Conservation (phyloP, 176 grass and related monocot genomes). For the Poa annua region DNA sequence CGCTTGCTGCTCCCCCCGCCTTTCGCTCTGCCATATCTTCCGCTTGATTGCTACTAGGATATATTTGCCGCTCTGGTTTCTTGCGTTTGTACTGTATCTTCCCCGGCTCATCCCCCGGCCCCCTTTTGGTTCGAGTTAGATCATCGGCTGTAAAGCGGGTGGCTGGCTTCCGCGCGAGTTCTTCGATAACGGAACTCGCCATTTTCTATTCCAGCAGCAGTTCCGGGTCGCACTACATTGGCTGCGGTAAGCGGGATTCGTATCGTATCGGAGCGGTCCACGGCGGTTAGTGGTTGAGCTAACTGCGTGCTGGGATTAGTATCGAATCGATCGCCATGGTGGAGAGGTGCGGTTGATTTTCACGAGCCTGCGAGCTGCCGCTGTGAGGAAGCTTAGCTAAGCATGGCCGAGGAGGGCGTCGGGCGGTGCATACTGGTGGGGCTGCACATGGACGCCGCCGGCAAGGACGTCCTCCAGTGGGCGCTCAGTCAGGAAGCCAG, state of each 20-base stretch:
- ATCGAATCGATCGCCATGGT: background rate
- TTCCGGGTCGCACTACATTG: slow-evolving; percentile 55
- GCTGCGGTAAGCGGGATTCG: slow-evolving; percentile 13
- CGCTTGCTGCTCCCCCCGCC: slow-evolving; percentile 5
- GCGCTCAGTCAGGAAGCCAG: slow-evolving; percentile 59
- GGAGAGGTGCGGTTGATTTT: background rate
- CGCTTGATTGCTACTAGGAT: background rate
- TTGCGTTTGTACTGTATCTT: slow-evolving; percentile 56
- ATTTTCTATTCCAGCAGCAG: slow-evolving; percentile 44
- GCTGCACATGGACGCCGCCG: slow-evolving; percentile 81
- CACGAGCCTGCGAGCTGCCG: background rate
- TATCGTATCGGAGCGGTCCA: slow-evolving; percentile 19
- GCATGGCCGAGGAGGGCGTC: slow-evolving; percentile 51
- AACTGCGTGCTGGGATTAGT: background rate
- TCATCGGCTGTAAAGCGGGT: slow-evolving; percentile 20
- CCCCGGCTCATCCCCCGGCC: slow-evolving; percentile 15
- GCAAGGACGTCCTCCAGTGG: slow-evolving; percentile 79
- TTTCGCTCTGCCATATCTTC: slow-evolving; percentile 35
- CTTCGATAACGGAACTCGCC: slow-evolving; percentile 37
- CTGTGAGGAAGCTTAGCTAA: background rate
- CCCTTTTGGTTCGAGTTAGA: slow-evolving; percentile 43
- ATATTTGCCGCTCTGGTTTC: slow-evolving; percentile 50
- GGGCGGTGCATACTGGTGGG: slow-evolving; percentile 77
- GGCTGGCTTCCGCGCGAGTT: background rate
- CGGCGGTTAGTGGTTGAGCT: slow-evolving; percentile 49